Percentiles rank a stretch among this genome's conserved stretches.
These are phyloP conservation scores for Cyclotella sp. DNA, from an alignment of 108 stramenopile species.

Conservation along the genomic window DNA sequence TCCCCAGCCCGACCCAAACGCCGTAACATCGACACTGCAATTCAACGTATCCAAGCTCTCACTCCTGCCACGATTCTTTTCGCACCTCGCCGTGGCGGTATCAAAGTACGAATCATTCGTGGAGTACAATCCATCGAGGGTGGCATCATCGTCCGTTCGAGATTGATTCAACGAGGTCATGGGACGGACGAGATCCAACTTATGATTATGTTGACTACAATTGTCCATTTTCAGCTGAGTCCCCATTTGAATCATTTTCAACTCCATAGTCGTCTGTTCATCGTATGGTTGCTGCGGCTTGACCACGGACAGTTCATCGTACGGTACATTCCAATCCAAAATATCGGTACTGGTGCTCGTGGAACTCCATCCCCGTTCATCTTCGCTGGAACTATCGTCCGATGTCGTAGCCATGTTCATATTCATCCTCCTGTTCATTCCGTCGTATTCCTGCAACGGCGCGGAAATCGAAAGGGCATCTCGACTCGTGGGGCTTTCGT, in stretches of 20 bases:
- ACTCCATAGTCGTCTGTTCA: constrained; percentile 6
- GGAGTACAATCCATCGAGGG: constrained; percentile 11
- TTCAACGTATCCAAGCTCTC: background rate
- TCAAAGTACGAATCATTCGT: constrained; percentile 11
- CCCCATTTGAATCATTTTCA: constrained; percentile 2
- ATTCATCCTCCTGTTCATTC: background rate
- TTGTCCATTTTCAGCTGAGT: background rate
- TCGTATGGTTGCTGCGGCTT: background rate
- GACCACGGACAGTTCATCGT: background rate
- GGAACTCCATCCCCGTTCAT: constrained; percentile 15
- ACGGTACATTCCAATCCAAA: constrained; percentile 13
- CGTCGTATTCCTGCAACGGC: background rate
- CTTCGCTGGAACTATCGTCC: background rate
- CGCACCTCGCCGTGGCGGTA: background rate
- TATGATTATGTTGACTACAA: background rate
- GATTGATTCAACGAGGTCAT: background rate
- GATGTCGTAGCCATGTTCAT: background rate
- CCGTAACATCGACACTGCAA: background rate
- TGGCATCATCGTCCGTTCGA: background rate
- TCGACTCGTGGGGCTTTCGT: background rate
- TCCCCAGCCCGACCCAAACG: constrained; percentile 5
- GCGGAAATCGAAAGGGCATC: background rate
- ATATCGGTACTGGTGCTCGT: background rate
- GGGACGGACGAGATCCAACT: background rate
- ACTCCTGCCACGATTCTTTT: background rate